Evolutionary conservation across 148 eudicot genomes (phyloP).

Genomic region (Persicaria maculosa): DNA sequence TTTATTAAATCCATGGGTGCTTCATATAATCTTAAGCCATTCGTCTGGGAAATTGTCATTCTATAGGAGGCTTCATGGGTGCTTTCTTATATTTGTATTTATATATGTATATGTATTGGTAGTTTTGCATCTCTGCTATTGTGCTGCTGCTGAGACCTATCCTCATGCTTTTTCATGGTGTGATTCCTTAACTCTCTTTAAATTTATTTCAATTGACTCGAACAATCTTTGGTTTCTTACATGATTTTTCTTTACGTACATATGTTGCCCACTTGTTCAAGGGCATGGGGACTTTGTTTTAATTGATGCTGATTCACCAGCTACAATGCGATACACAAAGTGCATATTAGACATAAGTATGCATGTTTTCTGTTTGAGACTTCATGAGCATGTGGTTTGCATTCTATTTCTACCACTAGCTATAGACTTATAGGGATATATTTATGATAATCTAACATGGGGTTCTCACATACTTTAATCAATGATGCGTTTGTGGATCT

Average conservation of each 20-base stretch:
- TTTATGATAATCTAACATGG: no score
- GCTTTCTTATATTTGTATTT: conserved; percentile 84
- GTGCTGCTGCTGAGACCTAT: no score
- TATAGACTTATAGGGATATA: no score
- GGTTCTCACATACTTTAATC: no score
- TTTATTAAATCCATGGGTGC: neutral
- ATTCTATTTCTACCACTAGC: no score
- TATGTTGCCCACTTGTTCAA: conserved; percentile 80
- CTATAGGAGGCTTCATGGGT: conserved; percentile 95
- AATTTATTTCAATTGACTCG: no score
- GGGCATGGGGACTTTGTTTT: conserved; percentile 99
- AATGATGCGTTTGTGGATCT: no score
- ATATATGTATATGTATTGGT: no score
- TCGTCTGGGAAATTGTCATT: neutral
- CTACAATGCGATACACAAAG: conserved; percentile 99
- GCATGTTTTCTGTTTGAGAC: neutral
- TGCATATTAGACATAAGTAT: conserved; percentile 82
- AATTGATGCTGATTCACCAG: conserved; percentile 95
- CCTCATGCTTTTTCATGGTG: no score
- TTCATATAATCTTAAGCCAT: neutral
- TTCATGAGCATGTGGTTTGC: conserved; percentile 2
- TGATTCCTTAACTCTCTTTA: no score
- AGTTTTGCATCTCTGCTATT: no score
- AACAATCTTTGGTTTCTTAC: neutral
- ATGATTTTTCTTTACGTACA: conserved; percentile 98